A percentile compares a stretch with the other conserved stretches of the same genome.
Evolutionary conservation across 2,329 filamentous ascomycete species (phyloP).

Genomic region (Fusarium sp.): DNA sequence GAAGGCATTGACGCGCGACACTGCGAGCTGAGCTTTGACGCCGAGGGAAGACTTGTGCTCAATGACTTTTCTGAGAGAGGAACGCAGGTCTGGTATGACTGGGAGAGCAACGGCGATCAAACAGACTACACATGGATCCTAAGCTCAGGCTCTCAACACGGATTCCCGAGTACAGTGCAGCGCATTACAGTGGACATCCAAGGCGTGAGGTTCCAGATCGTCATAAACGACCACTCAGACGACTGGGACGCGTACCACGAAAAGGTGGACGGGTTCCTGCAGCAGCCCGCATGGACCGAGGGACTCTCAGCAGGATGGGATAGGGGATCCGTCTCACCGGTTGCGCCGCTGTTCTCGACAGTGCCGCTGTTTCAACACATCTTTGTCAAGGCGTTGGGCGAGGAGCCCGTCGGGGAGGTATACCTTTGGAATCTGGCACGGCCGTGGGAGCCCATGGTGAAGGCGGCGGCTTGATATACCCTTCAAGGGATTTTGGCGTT

Average conservation of each 20-base stretch:
- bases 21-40: constrained; percentile 55
- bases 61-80: constrained; percentile 53
- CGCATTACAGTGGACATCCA: constrained; percentile 55
- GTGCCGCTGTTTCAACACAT: constrained; percentile 50
- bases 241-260: constrained; percentile 49
- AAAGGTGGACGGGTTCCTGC: constrained; percentile 50
- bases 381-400: constrained; percentile 51
- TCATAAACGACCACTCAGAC: constrained; percentile 52
- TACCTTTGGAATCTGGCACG: constrained; percentile 56
- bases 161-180: constrained; percentile 50
- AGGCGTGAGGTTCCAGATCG: constrained; percentile 53
- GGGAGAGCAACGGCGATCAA: constrained; percentile 53
- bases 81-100: constrained; percentile 58
- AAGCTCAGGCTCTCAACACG: constrained; percentile 47
- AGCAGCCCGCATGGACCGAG: constrained; percentile 44
- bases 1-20: constrained; percentile 52
- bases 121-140: constrained; percentile 53
- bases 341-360: constrained; percentile 45
- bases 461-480: constrained; percentile 48
- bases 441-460: constrained; percentile 59
- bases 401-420: constrained; percentile 50
- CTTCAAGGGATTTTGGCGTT: constrained; percentile 1
- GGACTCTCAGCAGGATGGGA: constrained; percentile 46
- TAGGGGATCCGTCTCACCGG: constrained; percentile 39
- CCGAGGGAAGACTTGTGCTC: constrained; percentile 52